phyloP scores from a whole-genome alignment of 768 basidiomycete genomes.

The Termitomyces sp. region DNA sequence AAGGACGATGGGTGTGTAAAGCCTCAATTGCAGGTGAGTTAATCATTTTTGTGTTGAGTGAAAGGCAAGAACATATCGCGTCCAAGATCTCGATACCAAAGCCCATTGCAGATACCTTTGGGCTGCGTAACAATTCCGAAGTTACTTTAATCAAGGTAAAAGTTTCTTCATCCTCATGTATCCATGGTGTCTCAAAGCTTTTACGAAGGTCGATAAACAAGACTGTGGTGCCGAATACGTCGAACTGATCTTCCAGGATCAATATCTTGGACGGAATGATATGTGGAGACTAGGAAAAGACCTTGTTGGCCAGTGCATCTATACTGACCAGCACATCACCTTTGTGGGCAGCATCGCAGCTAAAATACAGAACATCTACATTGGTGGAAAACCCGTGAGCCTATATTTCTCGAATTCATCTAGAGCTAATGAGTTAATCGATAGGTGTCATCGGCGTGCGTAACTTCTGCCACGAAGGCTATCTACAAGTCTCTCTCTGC shows the following conservation, averaged over 20 bases:
- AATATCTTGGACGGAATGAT: conserved; percentile 92
- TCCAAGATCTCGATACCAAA: conserved; percentile 70
- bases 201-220: conserved; percentile 57
- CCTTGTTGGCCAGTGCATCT: conserved; percentile 76
- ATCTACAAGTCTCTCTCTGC: conserved; percentile 90
- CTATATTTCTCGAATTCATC: conserved; percentile 1
- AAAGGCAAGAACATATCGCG: not conserved
- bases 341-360: conserved; percentile 83
- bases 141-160: conserved; percentile 66
- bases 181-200: conserved; percentile 9
- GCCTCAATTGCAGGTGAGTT: conserved; percentile 57
- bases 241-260: conserved; percentile 91
- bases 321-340: conserved; percentile 77
- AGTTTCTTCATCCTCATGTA: not conserved
- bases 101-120: conserved; percentile 66
- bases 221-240: conserved; percentile 68
- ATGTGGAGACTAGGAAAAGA: conserved; percentile 93
- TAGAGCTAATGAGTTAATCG: not conserved
- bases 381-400: conserved; percentile 59
- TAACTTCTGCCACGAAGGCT: conserved; percentile 79
- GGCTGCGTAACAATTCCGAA: conserved; percentile 65
- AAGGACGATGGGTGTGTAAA: conserved; percentile 57
- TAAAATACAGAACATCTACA: conserved; percentile 76
- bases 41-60: not conserved
- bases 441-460: conserved; percentile 76